Evolutionary conservation across 2,329 filamentous ascomycete genomes (phyloP).

Genomic region (Fusarium sp.): DNA sequence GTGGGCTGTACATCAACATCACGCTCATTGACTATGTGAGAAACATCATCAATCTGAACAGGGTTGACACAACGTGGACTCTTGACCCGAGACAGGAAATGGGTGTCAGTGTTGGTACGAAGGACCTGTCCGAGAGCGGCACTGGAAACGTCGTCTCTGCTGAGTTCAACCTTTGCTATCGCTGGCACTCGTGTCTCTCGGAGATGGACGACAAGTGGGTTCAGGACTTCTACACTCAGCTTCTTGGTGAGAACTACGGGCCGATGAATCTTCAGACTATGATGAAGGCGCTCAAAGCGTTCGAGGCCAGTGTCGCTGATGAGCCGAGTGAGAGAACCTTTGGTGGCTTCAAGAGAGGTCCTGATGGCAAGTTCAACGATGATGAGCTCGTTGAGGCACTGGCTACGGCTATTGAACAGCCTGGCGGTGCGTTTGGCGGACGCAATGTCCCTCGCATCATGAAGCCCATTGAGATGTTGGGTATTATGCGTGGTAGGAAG

Average conservation of each 20-base stretch:
- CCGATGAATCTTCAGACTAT: slow-evolving; percentile 70
- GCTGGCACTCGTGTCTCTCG: slow-evolving; percentile 84
- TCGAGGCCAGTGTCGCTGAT: slow-evolving; percentile 67
- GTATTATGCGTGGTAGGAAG: slow-evolving; percentile 78
- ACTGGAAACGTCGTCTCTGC: slow-evolving; percentile 86
- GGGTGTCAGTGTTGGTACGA: slow-evolving; percentile 63
- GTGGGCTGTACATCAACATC: slow-evolving; percentile 82
- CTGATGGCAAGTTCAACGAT: slow-evolving; percentile 77
- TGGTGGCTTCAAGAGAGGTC: slow-evolving; percentile 70
- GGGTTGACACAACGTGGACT: slow-evolving; percentile 78
- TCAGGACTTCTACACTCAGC: slow-evolving; percentile 70
- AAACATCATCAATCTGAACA: slow-evolving; percentile 73
- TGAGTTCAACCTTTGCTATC: slow-evolving; percentile 89
- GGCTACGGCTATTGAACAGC: slow-evolving; percentile 76
- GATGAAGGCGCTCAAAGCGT: slow-evolving; percentile 69
- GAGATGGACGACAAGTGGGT: slow-evolving; percentile 85
- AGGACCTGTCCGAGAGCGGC: slow-evolving; percentile 71
- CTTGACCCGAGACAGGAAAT: slow-evolving; percentile 80
- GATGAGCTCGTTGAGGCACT: slow-evolving; percentile 80
- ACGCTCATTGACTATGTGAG: slow-evolving; percentile 81
- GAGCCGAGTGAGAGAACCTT: slow-evolving; percentile 79
- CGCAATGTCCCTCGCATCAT: slow-evolving; percentile 79
- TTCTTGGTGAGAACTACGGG: slow-evolving; percentile 67
- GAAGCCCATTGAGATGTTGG: slow-evolving; percentile 80
- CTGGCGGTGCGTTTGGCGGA: slow-evolving; percentile 78